Conservation (phyloP, 306 rosid genomes). For the Cucumis melo region DNA sequence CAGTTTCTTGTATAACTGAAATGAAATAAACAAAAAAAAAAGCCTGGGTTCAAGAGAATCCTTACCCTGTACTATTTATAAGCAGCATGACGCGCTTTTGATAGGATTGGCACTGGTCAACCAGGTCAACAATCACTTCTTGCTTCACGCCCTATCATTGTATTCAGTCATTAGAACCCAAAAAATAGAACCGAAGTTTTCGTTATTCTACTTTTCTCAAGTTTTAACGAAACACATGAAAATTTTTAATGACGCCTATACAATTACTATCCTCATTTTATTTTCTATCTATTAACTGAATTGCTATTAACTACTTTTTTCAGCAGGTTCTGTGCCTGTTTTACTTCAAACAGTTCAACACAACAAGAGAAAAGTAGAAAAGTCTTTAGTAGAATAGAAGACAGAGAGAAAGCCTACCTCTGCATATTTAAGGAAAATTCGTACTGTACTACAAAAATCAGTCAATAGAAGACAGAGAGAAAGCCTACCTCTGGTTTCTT, state of each 20-base stretch:
- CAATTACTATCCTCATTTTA: not conserved
- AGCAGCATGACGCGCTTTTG: conserved; percentile 86
- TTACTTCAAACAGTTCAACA: not conserved
- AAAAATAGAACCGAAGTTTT: not conserved
- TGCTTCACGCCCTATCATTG: conserved; percentile 70
- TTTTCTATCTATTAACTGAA: not conserved
- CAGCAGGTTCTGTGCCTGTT: not conserved
- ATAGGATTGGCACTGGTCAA: conserved; percentile 86
- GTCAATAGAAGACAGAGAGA: not conserved
- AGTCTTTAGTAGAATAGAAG: not conserved
- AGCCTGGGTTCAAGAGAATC: not conserved
- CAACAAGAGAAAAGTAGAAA: not conserved
- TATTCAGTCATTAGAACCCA: conserved; percentile 10
- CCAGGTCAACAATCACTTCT: conserved; percentile 87
- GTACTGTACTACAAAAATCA: not conserved
- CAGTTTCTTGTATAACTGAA: not conserved
- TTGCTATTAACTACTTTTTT: not conserved
- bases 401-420: no score
- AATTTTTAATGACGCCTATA: not conserved
- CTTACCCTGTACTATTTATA: conserved; percentile 69
- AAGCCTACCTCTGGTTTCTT: conserved; percentile 50
- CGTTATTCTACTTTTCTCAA: not conserved
- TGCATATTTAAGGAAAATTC: not conserved
- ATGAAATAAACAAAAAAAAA: not conserved
- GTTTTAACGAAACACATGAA: not conserved